phyloP scores from a whole-genome alignment of 2,329 filamentous ascomycete genomes.

The Penicillium brevicompactum region DNA sequence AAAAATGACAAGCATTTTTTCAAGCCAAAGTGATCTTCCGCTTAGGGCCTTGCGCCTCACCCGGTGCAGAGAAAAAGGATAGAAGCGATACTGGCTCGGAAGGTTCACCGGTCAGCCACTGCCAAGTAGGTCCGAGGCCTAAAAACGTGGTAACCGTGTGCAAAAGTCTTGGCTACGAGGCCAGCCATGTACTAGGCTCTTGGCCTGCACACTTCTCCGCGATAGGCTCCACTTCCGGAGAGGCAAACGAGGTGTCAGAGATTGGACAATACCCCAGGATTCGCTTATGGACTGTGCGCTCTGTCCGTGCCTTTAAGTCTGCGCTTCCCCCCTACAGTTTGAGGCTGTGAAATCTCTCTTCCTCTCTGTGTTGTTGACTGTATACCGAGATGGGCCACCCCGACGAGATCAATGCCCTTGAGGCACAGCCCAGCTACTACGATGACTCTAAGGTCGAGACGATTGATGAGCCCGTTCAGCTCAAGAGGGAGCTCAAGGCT shows the following conservation, averaged over 20 bases:
- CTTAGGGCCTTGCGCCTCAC: not conserved
- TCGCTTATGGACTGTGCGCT: slow-evolving; percentile 10
- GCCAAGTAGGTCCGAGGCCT: not conserved
- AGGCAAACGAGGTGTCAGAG: not conserved
- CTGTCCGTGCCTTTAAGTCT: not conserved
- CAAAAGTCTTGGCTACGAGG: not conserved
- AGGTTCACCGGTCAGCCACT: not conserved
- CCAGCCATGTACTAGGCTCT: not conserved
- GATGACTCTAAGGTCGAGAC: slow-evolving; percentile 6
- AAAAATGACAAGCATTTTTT: not conserved
- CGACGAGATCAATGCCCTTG: slow-evolving; percentile 13
- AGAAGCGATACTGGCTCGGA: not conserved
- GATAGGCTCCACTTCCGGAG: slow-evolving; percentile 1
- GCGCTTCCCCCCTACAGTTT: not conserved
- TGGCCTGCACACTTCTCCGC: slow-evolving; percentile 1
- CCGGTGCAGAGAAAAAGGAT: not conserved
- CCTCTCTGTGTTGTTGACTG: not conserved
- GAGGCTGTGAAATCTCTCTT: not conserved
- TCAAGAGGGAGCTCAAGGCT: slow-evolving; percentile 12
- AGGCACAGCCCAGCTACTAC: slow-evolving; percentile 7
- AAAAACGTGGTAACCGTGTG: not conserved
- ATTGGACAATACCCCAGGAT: slow-evolving; percentile 6
- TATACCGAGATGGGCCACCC: slow-evolving; percentile 12
- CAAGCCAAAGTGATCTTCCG: not conserved
- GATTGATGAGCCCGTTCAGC: slow-evolving; percentile 5